phyloP scores from a whole-genome alignment of 2,329 filamentous ascomycete species.

The Pseudogymnoascus sp. region DNA sequence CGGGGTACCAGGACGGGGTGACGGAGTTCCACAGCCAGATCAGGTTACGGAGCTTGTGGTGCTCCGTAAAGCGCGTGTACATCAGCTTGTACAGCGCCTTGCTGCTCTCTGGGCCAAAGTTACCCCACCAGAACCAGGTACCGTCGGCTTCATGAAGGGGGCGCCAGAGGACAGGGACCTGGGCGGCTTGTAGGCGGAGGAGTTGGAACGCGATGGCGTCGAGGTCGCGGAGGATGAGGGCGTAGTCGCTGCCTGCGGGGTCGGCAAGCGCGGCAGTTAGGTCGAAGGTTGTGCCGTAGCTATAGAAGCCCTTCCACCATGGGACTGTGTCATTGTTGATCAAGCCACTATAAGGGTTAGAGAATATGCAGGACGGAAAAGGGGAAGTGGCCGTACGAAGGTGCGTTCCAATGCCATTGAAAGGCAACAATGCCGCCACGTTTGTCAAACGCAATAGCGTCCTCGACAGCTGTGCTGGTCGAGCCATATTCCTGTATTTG shows the following conservation, averaged over 20 bases:
- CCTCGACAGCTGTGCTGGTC: conserved; percentile 36
- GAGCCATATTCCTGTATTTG: conserved; percentile 25
- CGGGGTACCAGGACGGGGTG: conserved; percentile 40
- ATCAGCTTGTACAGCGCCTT: conserved; percentile 39
- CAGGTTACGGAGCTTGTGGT: conserved; percentile 40
- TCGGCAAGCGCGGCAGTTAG: conserved; percentile 36
- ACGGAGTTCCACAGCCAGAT: conserved; percentile 47
- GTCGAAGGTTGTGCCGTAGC: conserved; percentile 42
- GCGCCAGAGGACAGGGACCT: conserved; percentile 41
- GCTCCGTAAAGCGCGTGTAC: conserved; percentile 37
- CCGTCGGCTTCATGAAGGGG: conserved; percentile 46
- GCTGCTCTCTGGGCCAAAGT: conserved; percentile 37
- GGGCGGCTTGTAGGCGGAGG: conserved; percentile 35
- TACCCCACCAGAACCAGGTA: conserved; percentile 48
- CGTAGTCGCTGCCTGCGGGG: conserved; percentile 40
- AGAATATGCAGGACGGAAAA: conserved; percentile 11
- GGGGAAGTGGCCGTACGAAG: conserved; percentile 18
- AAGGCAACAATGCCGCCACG: conserved; percentile 41
- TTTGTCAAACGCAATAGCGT: conserved; percentile 38
- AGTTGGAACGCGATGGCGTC: conserved; percentile 42
- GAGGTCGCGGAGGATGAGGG: conserved; percentile 39
- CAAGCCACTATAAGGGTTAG: conserved; percentile 28
- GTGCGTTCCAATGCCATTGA: conserved; percentile 44
- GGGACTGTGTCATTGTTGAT: conserved; percentile 38
- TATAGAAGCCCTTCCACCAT: conserved; percentile 47